Evolutionary conservation across 306 rosid species (phyloP).

Genomic region (Vigna trinervia): DNA sequence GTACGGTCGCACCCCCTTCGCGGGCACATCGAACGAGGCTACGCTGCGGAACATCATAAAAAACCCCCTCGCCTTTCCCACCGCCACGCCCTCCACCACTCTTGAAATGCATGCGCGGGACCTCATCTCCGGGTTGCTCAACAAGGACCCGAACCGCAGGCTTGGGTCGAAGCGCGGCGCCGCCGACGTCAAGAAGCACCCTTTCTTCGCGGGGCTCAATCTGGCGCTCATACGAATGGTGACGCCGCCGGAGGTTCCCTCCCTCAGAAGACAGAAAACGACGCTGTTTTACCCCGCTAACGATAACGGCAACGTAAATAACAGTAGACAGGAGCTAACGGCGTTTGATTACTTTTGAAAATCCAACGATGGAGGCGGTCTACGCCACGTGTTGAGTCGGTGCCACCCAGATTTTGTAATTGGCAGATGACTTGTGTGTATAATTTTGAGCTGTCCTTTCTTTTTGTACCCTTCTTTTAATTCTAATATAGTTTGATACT

Average conservation of each 20-base stretch:
- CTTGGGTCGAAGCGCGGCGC: slow-evolving; percentile 97
- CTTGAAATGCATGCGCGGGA: slow-evolving; percentile 85
- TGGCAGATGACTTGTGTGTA: slow-evolving; percentile 61
- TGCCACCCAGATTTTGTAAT: slow-evolving; percentile 58
- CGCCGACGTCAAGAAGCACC: slow-evolving; percentile 83
- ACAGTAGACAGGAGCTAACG: slow-evolving; percentile 38
- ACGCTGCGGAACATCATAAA: slow-evolving; percentile 74
- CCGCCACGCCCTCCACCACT: slow-evolving; percentile 52
- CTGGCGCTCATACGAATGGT: slow-evolving; percentile 75
- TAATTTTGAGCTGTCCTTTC: slow-evolving; percentile 58
- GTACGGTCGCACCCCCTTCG: slow-evolving; percentile 91
- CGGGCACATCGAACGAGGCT: slow-evolving; percentile 71
- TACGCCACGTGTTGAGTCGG: slow-evolving; percentile 58
- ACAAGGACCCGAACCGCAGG: slow-evolving; percentile 74
- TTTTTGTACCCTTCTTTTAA: slow-evolving; percentile 5
- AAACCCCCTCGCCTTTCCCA: slow-evolving; percentile 67
- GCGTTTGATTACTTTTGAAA: slow-evolving; percentile 62
- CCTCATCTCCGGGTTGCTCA: slow-evolving; percentile 57
- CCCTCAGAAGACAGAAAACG: slow-evolving; percentile 53
- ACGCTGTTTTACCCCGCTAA: slow-evolving; percentile 46
- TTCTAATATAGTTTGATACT: slow-evolving; percentile 1
- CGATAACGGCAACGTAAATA: background rate
- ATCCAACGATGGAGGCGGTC: slow-evolving; percentile 45
- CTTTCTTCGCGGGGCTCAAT: slow-evolving; percentile 74
- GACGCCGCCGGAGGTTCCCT: slow-evolving; percentile 74